A percentile compares a stretch with the other conserved stretches of the same genome.
Evolutionary conservation across 805 yeast species (phyloP).

Genomic region (Pichia sporocuriosa): DNA sequence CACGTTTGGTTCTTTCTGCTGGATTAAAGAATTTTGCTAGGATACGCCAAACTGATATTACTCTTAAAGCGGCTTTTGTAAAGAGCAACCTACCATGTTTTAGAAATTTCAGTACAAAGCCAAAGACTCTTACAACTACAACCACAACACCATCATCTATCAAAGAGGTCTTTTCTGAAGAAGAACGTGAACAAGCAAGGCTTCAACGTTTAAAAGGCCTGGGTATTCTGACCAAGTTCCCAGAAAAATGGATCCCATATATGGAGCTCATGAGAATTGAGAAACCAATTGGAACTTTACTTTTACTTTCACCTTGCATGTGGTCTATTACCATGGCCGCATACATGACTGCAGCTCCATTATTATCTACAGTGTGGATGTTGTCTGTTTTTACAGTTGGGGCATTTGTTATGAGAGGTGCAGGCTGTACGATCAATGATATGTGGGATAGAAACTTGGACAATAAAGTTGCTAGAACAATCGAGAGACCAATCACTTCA

Average conservation of each 20-base stretch:
- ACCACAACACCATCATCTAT: constrained; percentile 1
- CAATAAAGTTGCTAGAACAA: constrained; percentile 77
- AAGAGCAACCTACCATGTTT: too few relatives aligned
- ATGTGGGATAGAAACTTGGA: constrained; percentile 79
- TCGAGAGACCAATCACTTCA: constrained; percentile 88
- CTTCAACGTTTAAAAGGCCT: constrained; percentile 42
- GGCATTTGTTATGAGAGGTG: constrained; percentile 89
- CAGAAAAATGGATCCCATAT: constrained; percentile 74
- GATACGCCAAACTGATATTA: too few relatives aligned
- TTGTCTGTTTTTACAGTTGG: constrained; percentile 75
- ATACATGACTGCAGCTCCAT: constrained; percentile 60
- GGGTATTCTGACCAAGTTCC: constrained; percentile 52
- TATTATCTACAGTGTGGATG: constrained; percentile 53
- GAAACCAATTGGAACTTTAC: constrained; percentile 92
- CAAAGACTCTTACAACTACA: not conserved
- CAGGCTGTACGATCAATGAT: constrained; percentile 96
- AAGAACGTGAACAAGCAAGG: constrained; percentile 45
- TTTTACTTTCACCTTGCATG: constrained; percentile 74
- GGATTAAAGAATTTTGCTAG: too few relatives aligned
- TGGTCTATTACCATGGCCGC: constrained; percentile 96
- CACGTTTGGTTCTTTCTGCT: too few relatives aligned
- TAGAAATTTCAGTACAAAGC: not conserved
- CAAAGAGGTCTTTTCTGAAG: constrained; percentile 26
- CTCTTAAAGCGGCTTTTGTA: too few relatives aligned
- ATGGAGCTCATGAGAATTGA: constrained; percentile 89